phyloP scores from a whole-genome alignment of 2,329 filamentous ascomycete genomes.

The Clarireedia hainanense region DNA sequence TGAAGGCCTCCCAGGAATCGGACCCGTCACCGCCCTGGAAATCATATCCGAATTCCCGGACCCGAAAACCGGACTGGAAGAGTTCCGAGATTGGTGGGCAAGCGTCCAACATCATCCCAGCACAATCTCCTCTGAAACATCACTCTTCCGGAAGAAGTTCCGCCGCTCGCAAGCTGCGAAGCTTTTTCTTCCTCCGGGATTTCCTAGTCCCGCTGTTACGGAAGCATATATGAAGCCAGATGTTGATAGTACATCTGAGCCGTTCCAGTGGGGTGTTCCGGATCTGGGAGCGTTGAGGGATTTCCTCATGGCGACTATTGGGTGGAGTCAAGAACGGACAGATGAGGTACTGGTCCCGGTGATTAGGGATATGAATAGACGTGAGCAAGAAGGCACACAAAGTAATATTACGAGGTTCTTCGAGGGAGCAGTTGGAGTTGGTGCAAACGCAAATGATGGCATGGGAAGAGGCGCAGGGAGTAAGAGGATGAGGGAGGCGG shows the following conservation, averaged over 20 bases:
- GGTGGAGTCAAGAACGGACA: conserved; percentile 84
- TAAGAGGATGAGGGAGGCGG: conserved; percentile 69
- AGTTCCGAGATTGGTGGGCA: conserved; percentile 84
- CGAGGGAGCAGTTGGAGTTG: conserved; percentile 62
- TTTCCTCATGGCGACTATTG: conserved; percentile 87
- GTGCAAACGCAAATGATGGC: conserved; percentile 53
- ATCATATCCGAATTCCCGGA: conserved; percentile 80
- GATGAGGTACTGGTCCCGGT: conserved; percentile 95
- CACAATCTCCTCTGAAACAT: conserved; percentile 50
- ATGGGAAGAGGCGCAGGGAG: conserved; percentile 56
- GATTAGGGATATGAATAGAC: conserved; percentile 86
- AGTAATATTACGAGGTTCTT: conserved; percentile 95
- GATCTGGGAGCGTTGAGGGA: conserved; percentile 77
- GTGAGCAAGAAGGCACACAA: conserved; percentile 85
- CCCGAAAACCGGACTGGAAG: conserved; percentile 47
- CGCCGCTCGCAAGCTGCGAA: conserved; percentile 71
- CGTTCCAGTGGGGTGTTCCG: conserved; percentile 92
- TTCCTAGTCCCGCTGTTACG: conserved; percentile 71
- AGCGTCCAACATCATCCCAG: conserved; percentile 59
- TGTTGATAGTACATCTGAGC: conserved; percentile 69
- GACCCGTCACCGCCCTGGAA: conserved; percentile 89
- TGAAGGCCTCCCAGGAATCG: conserved; percentile 81
- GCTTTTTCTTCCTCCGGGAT: conserved; percentile 73
- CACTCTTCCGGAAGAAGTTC: conserved; percentile 76
- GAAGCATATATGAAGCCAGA: conserved; percentile 81